Evolutionary conservation across 163 green algal genomes (phyloP), one percentile per base, ranked within the genome.

Genomic region (Scenedesmus sp.): DNA sequence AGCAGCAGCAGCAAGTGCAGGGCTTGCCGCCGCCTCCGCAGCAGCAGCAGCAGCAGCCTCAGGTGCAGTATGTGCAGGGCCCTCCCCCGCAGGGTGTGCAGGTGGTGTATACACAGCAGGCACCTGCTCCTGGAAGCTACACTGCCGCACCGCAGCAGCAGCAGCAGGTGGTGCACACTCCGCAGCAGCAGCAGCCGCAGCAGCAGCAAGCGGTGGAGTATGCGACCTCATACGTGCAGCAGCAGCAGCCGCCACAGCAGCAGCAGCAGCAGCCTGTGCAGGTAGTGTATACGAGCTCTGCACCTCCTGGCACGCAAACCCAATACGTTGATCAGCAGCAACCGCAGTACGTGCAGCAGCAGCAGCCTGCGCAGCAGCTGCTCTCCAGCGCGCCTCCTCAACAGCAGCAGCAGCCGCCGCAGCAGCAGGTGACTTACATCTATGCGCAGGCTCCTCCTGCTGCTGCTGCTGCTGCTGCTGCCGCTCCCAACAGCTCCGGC

Each of bases 1-100:
- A 86, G 79, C 62, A 89, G 85, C 26, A 60, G 23, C 81, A 92
- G 20, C 84, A 92, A 34, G 88, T 92, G 60, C 79, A 84, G 56
- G 76, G 87, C 12, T 18, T 34, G 15, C 73, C 76, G 52, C 87
- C 73, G 59, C 4, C 56, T 3, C 83, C 59, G 67, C 86, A 90
- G 86, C 60, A 81, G 57, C 84, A 60, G 84, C 84, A 79, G 64
- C 84, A 7, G 9, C 82, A 89, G 84, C 73, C 60, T 10, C 62
- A 84, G 67, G 79, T 89, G 84, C 59, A 62, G 4, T 89, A 82
- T 9, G 57, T 70, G 20, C 54, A 86, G 54, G 54, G 55, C 7
- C 82, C 82, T 55, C 18, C 54, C 20, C 82, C 82, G 6, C 83
- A 73, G 83, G n/a, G 20, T 46, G 16, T 18, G 73, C 20, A 60